Evolutionary conservation across 208 protist genomes (phyloP).

Genomic region (Leishmania lainsoni): DNA sequence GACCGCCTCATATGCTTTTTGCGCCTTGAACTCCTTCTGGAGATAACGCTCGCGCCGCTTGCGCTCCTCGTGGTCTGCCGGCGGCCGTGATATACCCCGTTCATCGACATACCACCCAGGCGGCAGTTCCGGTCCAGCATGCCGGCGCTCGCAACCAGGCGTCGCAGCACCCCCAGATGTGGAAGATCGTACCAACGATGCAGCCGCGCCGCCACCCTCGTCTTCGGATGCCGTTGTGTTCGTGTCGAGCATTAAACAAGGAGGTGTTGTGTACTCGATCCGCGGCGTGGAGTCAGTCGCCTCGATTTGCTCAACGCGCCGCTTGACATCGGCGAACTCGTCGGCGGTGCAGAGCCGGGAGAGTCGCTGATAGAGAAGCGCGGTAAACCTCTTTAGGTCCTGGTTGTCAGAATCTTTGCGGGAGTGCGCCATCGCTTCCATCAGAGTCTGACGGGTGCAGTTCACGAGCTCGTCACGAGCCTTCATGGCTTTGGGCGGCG

Average conservation of each 20-base stretch:
- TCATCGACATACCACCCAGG: constrained; percentile 79
- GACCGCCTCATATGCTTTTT: constrained; percentile 72
- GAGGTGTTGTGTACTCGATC: constrained; percentile 44
- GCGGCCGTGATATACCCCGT: constrained; percentile 58
- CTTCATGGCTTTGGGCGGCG: not conserved
- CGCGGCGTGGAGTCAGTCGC: constrained; percentile 18
- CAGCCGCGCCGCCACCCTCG: constrained; percentile 23
- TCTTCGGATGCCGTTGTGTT: constrained; percentile 77
- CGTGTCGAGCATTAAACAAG: constrained; percentile 49
- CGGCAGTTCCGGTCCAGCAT: constrained; percentile 56
- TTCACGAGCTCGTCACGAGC: constrained; percentile 46
- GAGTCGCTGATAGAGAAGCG: constrained; percentile 56
- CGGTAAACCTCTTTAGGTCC: constrained; percentile 52
- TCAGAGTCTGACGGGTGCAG: constrained; percentile 49
- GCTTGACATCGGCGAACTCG: constrained; percentile 47
- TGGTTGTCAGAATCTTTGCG: constrained; percentile 39
- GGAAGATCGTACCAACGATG: not conserved
- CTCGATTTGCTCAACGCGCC: constrained; percentile 38
- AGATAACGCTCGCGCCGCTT: constrained; percentile 57
- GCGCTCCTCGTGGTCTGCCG: constrained; percentile 30
- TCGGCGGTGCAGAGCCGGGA: constrained; percentile 47
- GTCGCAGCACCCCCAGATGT: not conserved
- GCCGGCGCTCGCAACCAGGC: not conserved
- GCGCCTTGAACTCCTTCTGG: constrained; percentile 64
- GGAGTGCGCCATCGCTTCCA: constrained; percentile 42